Percentiles rank a stretch among this genome's conserved stretches.
phyloP scores from a whole-genome alignment of 1,284 basidiomycete genomes.

The Melampsora larici-populina region DNA sequence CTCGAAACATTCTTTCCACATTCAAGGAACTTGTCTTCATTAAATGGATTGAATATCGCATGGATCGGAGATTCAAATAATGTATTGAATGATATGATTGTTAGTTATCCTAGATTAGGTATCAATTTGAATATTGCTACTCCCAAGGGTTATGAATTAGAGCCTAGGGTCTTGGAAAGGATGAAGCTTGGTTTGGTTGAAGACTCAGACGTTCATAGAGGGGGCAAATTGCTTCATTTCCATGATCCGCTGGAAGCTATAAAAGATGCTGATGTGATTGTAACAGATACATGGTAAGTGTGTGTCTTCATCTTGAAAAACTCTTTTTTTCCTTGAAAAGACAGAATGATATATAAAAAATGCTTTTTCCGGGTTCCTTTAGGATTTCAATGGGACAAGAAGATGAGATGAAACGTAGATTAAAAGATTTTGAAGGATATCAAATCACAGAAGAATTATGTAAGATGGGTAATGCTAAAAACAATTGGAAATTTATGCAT shows the following conservation, averaged over 20 bases:
- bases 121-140: conserved; percentile 80
- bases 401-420: conserved; percentile 80
- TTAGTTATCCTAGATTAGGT: conserved; percentile 85
- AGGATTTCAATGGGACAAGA: conserved; percentile 99
- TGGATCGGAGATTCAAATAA: conserved; percentile 96
- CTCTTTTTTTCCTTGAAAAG: conserved; percentile 45
- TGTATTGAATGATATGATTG: conserved; percentile 95
- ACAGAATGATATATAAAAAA: conserved; percentile 43
- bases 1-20: conserved; percentile 61
- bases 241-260: conserved; percentile 80
- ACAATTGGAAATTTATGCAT: conserved; percentile 92
- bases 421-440: conserved; percentile 84
- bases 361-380: not conserved
- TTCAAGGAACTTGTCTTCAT: conserved; percentile 58
- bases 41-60: conserved; percentile 68
- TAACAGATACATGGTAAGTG: conserved; percentile 88
- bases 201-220: conserved; percentile 52
- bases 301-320: not conserved
- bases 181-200: conserved; percentile 57
- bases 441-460: conserved; percentile 75
- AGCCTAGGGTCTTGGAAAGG: conserved; percentile 72
- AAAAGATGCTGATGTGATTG: conserved; percentile 81
- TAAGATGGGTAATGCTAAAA: conserved; percentile 69
- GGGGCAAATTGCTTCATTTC: conserved; percentile 68
- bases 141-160: conserved; percentile 72